Percentiles rank a stretch among this genome's conserved stretches.
Evolutionary conservation across 2,329 filamentous ascomycete species (phyloP).

Genomic region (Colletotrichum ledebouriae): DNA sequence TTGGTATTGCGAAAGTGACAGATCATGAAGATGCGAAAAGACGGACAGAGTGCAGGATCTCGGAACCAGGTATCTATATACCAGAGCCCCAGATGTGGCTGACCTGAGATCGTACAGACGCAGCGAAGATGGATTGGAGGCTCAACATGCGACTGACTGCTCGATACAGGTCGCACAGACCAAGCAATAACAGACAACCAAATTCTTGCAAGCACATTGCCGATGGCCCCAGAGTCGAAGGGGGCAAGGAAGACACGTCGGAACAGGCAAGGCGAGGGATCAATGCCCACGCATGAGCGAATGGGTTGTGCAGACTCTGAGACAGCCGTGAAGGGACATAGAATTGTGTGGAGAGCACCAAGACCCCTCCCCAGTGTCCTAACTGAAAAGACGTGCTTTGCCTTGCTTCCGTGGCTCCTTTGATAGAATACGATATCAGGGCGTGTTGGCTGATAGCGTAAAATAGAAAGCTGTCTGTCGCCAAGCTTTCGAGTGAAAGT

Average conservation of each 20-base stretch:
- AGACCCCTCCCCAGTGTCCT: constrained; percentile 46
- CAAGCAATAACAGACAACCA: constrained; percentile 33
- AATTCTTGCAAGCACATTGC: constrained; percentile 30
- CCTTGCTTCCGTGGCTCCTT: constrained; percentile 27
- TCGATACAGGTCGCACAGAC: constrained; percentile 41
- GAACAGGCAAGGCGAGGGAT: constrained; percentile 42
- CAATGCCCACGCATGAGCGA: constrained; percentile 47
- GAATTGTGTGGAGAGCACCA: constrained; percentile 52
- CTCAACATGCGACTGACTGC: constrained; percentile 40
- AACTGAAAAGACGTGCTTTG: constrained; percentile 42
- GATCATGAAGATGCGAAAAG: constrained; percentile 37
- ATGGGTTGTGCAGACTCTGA: constrained; percentile 59
- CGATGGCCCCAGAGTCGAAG: constrained; percentile 20
- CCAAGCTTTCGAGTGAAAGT: constrained; percentile 42
- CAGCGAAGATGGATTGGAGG: constrained; percentile 45
- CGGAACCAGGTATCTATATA: constrained; percentile 55
- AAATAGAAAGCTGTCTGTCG: constrained; percentile 22
- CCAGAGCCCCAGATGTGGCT: constrained; percentile 45
- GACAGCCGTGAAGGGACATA: constrained; percentile 57
- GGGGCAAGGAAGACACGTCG: constrained; percentile 46
- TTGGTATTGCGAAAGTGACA: constrained; percentile 15
- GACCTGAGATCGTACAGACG: constrained; percentile 51
- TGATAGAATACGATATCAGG: constrained; percentile 31
- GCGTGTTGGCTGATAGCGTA: constrained; percentile 30
- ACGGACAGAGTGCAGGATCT: constrained; percentile 49